Conservation (phyloP, 139 green algal species). For the Coelastrella sp. region DNA sequence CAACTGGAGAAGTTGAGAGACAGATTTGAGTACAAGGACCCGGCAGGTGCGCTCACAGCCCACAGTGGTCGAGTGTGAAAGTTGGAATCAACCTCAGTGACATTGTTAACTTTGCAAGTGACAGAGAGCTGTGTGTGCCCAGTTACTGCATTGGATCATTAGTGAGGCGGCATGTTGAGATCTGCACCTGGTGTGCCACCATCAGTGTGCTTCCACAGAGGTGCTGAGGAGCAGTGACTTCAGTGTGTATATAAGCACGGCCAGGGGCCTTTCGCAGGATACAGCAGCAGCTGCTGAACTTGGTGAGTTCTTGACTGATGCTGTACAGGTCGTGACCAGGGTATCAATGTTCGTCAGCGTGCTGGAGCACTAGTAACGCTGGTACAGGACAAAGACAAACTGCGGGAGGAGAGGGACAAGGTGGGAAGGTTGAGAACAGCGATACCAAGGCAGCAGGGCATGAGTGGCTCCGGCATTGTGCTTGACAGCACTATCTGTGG, state of each 20-base stretch:
- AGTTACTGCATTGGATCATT: too few species aligned
- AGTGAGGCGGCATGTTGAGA: too few species aligned
- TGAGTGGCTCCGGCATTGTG: neutral
- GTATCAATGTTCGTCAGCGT: slow-evolving; percentile 91
- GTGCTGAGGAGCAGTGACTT: too few species aligned
- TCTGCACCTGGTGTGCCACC: neutral
- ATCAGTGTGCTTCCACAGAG: too few species aligned
- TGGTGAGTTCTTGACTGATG: neutral
- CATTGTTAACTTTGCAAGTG: too few species aligned
- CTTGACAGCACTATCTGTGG: neutral
- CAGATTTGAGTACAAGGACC: slow-evolving; percentile 91
- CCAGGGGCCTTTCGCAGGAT: too few species aligned
- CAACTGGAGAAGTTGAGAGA: slow-evolving; percentile 81
- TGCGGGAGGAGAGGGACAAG: slow-evolving; percentile 82
- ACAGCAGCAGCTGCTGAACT: too few species aligned
- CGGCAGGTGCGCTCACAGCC: slow-evolving; percentile 63
- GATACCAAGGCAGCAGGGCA: neutral
- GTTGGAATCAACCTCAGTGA: too few species aligned
- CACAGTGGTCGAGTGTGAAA: too few species aligned
- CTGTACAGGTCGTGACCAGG: slow-evolving; percentile 56
- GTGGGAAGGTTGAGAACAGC: slow-evolving; percentile 38
- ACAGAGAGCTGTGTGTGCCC: too few species aligned
- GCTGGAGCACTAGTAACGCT: slow-evolving; percentile 83
- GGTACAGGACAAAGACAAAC: slow-evolving; percentile 67
- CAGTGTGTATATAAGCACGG: neutral